These are phyloP conservation scores for Aureobasidium sp. DNA, from an alignment of 2,329 filamentous ascomycete species.

Conservation along the genomic window DNA sequence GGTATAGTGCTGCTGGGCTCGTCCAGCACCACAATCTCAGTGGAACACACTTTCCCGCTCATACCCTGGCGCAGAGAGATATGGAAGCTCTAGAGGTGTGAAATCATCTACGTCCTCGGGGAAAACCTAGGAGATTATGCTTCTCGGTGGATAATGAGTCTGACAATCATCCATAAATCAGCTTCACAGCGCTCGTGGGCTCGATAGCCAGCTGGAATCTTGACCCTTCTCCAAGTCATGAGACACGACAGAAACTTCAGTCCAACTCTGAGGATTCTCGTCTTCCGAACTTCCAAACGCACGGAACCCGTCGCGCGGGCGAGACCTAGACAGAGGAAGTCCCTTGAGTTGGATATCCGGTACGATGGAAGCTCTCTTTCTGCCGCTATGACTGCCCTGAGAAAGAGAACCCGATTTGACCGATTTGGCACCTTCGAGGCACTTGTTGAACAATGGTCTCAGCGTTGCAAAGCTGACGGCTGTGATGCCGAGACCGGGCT, in stretches of 20 bases:
- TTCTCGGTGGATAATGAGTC: no score
- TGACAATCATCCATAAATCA: no score
- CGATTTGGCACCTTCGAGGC: background rate
- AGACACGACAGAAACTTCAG: background rate
- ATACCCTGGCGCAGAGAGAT: no score
- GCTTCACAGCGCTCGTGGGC: background rate
- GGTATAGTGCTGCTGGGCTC: no score
- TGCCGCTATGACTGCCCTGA: background rate
- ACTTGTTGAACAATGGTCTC: conserved; percentile 18
- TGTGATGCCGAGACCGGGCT: conserved; percentile 20
- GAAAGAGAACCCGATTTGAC: background rate
- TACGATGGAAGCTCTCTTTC: background rate
- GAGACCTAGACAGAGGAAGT: background rate
- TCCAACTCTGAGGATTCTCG: background rate
- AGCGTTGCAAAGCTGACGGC: conserved; percentile 19
- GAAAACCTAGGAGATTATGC: no score
- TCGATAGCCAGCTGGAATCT: background rate
- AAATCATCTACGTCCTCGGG: no score
- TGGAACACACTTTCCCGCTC: no score
- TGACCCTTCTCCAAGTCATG: background rate
- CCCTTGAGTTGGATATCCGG: conserved; percentile 4
- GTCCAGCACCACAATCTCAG: no score
- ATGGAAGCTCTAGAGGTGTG: no score
- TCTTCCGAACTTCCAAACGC: background rate
- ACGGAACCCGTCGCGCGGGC: background rate